phyloP scores from a whole-genome alignment of 495 filamentous ascomycete species.

The Chaetomium cochliodes region DNA sequence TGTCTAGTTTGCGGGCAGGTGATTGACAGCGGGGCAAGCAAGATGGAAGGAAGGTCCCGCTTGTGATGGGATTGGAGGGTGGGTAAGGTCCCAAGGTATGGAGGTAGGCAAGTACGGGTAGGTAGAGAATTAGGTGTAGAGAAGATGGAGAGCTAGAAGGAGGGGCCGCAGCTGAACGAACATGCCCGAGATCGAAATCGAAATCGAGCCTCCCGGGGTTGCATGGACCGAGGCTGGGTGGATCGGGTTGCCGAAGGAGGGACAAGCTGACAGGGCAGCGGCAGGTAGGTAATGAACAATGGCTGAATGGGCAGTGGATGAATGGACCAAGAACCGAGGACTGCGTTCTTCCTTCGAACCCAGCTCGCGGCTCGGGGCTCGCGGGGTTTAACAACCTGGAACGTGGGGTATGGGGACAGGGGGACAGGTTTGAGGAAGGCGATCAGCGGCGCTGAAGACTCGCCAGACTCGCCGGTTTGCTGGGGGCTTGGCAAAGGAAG shows the following conservation, averaged over 20 bases:
- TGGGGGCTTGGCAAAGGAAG: slow-evolving; percentile 3
- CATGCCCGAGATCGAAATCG: slow-evolving; percentile 15
- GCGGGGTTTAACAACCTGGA: slow-evolving; percentile 17
- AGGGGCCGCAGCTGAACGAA: background rate
- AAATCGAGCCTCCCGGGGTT: slow-evolving; percentile 13
- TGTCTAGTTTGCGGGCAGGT: slow-evolving; percentile 2
- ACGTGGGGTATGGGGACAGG: slow-evolving; percentile 12
- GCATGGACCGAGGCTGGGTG: slow-evolving; percentile 12
- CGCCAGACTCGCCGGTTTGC: slow-evolving; percentile 1
- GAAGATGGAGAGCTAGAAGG: background rate
- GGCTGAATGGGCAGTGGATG: slow-evolving; percentile 6
- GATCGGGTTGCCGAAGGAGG: slow-evolving; percentile 1
- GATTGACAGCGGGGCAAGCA: background rate
- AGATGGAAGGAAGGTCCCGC: background rate
- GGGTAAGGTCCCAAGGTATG: background rate
- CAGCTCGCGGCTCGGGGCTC: slow-evolving; percentile 10
- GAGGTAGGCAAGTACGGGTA: too few species aligned
- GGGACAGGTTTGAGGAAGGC: slow-evolving; percentile 3
- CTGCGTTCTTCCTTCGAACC: background rate
- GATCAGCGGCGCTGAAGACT: slow-evolving; percentile 4
- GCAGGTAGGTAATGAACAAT: background rate
- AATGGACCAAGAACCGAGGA: background rate
- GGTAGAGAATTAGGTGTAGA: background rate
- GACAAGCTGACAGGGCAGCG: background rate
- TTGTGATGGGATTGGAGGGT: too few species aligned